Percentiles rank a stretch among this genome's conserved stretches.
Conservation (phyloP, 1,139 yeast genomes). For the Protomyces gravidus region DNA sequence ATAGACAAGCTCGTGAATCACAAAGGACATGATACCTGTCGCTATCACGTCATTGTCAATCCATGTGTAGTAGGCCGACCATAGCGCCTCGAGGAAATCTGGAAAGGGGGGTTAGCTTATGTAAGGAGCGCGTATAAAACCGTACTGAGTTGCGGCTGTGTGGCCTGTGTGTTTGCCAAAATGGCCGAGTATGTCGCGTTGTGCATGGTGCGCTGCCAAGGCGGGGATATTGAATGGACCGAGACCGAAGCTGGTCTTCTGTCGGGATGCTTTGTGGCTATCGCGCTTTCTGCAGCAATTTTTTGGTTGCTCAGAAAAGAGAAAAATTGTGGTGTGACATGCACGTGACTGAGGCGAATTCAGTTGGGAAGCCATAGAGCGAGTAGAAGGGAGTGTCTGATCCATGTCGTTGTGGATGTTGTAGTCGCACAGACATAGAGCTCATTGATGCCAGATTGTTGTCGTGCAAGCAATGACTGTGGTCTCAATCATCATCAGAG, state of each 20-base stretch:
- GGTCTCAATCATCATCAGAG: constrained; percentile 8
- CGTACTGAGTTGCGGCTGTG: constrained; percentile 26
- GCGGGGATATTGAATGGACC: too few species aligned
- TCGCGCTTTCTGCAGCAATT: too few species aligned
- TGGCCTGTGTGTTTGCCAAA: constrained; percentile 12
- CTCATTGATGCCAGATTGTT: neutral
- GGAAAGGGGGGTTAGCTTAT: neutral
- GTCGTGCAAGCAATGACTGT: neutral
- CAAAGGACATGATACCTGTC: constrained; percentile 69
- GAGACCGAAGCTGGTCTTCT: too few species aligned
- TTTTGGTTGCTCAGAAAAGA: too few species aligned
- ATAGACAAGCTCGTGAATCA: constrained; percentile 73
- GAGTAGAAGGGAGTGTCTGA: too few species aligned
- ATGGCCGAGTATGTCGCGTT: constrained; percentile 21
- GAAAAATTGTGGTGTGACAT: neutral
- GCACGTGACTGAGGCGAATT: too few species aligned
- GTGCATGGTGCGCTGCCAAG: too few species aligned
- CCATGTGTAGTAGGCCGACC: constrained; percentile 84
- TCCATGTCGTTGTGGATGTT: too few species aligned
- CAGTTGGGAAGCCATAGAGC: too few species aligned
- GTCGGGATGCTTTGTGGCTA: too few species aligned
- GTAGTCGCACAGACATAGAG: neutral
- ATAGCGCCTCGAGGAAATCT: constrained; percentile 51
- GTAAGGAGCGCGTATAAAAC: neutral
- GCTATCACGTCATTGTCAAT: constrained; percentile 76